Evolutionary conservation across 176 grass and related monocot species (phyloP).

Genomic region (Oryza coarctata): DNA sequence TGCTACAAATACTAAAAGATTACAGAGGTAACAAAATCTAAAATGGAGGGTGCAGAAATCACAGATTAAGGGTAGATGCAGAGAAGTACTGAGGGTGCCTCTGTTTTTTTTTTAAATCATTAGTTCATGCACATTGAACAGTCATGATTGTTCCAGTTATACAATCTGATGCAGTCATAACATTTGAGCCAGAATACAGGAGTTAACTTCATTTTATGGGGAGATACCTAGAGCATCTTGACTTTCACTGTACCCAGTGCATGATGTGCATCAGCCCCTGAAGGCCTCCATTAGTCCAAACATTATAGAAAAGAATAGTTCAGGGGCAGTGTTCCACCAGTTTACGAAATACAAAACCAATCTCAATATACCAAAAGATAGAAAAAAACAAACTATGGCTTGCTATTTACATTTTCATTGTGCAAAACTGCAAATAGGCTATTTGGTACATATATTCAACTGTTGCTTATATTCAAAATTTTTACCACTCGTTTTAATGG

Average conservation of each 20-base stretch:
- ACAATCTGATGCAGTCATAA: not conserved
- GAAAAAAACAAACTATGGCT: not conserved
- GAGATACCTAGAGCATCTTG: not conserved
- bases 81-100: not conserved
- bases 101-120: not conserved
- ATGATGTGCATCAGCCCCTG: not conserved
- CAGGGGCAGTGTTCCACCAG: not conserved
- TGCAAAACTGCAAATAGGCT: not conserved
- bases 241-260: not conserved
- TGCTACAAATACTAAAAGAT: conserved; percentile 13
- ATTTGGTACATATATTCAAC: not conserved
- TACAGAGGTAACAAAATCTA: not conserved
- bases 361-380: not conserved
- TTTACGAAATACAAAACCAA: not conserved
- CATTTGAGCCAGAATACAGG: not conserved
- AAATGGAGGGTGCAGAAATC: not conserved
- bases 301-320: conserved; percentile 3
- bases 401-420: not conserved
- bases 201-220: not conserved
- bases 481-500: not conserved
- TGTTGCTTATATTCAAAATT: not conserved
- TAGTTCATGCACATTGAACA: not conserved
- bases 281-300: not conserved
- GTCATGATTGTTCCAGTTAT: not conserved
- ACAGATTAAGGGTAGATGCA: not conserved